phyloP scores from a whole-genome alignment of 2,329 filamentous ascomycete genomes.

The Fusarium clavum region DNA sequence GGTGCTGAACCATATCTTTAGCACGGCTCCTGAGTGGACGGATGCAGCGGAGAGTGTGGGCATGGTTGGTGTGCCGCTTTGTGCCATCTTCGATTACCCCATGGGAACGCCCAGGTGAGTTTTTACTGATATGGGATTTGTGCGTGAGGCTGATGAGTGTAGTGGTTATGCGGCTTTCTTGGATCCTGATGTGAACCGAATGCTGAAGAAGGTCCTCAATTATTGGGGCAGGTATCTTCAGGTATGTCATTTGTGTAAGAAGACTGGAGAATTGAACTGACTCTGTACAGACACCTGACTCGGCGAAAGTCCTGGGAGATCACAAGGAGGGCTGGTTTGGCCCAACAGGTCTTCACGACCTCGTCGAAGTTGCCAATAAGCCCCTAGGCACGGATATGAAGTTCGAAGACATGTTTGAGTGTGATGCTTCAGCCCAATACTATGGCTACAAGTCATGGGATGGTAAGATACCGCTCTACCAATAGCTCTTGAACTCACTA shows the following conservation, averaged over 20 bases:
- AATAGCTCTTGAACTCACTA: neutral
- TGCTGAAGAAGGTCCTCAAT: slow-evolving; percentile 66
- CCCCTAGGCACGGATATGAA: slow-evolving; percentile 55
- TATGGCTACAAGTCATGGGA: slow-evolving; percentile 77
- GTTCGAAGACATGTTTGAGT: slow-evolving; percentile 71
- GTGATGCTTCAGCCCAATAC: slow-evolving; percentile 64
- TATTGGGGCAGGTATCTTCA: slow-evolving; percentile 67
- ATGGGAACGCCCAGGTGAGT: slow-evolving; percentile 64
- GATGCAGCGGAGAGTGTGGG: slow-evolving; percentile 63
- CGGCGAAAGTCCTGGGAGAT: slow-evolving; percentile 61
- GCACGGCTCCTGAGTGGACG: slow-evolving; percentile 64
- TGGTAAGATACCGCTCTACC: slow-evolving; percentile 49
- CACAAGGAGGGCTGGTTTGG: slow-evolving; percentile 67
- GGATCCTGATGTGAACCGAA: slow-evolving; percentile 65
- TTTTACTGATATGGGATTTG: neutral
- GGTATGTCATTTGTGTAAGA: slow-evolving; percentile 46
- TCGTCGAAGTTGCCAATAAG: slow-evolving; percentile 64
- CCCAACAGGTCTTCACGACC: slow-evolving; percentile 57
- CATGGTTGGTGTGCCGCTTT: slow-evolving; percentile 66
- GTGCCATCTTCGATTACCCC: slow-evolving; percentile 66
- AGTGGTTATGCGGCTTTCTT: slow-evolving; percentile 65
- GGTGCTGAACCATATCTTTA: slow-evolving; percentile 71
- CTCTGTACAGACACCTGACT: slow-evolving; percentile 59
- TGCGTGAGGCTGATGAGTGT: neutral
- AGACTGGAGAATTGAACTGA: neutral